Evolutionary conservation across 176 grass and related monocot species (phyloP), one percentile per base, ranked within the genome.

Genomic region (Sorghum bicolor): DNA sequence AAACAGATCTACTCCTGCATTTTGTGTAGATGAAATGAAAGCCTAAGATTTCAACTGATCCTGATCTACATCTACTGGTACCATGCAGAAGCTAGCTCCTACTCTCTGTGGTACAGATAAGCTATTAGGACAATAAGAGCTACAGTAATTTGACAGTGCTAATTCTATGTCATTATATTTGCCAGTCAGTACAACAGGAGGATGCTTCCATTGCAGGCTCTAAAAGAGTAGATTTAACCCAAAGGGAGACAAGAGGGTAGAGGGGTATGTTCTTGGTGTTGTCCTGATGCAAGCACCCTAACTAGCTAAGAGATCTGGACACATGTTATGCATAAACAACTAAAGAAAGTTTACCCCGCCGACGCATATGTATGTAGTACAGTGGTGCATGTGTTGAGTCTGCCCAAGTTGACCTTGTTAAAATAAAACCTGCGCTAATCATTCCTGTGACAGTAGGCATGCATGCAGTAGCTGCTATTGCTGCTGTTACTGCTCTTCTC

Each of bases 371-470:
- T 64, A n/a, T n/a, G n/a, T n/a, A n/a, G n/a, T n/a, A 78, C 20
- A 52, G 73, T n/a, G 30, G 63, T 19, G 53, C 53, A 48, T 86
- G 83, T 82, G 83, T 82, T 82, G 31, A n/a, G 41, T 29, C 41
- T 79, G 75, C 67, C 70, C 61, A 81, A 85, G 86, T 85, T 88
- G 89, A 85, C 86, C 43, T 82, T 85, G 84, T 83, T 86, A 48
- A 79, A 82, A 86, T 74, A 83, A 36, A 39, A 14, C 9, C 6
- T 26, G 9, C 61, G 60, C 74, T 90, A 83, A 86, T 90, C 74
- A 86, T 87, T 86, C 74, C 68, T 83, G 30, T 90, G 80, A 83
- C 80, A 86, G 84, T 87, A 61, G 20, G 44, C 41, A 67, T 34
- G 44, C 41, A 67, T 33, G 76, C 75, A 40, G 30, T 80, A 69